Base-by-base conservation (phyloP, 1,284 basidiomycete species). In the Heliocybe sulcata region DNA sequence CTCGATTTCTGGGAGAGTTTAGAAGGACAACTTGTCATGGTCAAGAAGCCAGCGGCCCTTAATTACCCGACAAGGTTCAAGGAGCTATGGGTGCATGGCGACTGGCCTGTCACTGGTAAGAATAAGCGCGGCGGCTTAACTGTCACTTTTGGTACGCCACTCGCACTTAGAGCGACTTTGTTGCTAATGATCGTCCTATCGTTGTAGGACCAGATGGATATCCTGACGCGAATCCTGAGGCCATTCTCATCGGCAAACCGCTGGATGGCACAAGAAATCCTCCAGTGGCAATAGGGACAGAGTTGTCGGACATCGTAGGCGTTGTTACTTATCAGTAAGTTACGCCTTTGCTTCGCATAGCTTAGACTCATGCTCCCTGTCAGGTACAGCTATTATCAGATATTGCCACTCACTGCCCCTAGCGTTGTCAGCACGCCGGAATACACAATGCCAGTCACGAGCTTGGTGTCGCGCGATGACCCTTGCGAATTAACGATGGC, bases 1-100 rank as follows among this genome's bases (percentile, higher is more conserved):
- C 62, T 85, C 47, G 82, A 85, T 61, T 85, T 85, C 62, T 86
- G 82, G 82, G 75, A 81, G 62, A 83, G 80, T 61, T 68, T 85
- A 14, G 79, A 82, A 59, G 82, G 81, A 1, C 76, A 79, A 59
- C 69, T 85, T 1, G 82, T 86, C n/a, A 77, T 73, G 1, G 69
- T 85, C 38, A 75, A 72, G 3, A 70, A 67, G 12, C 82, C 83
- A 1, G 66, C 72, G 8, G 75, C 79, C 1, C 63, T 77, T 6
- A 70, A 74, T 57, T 83, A 83, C 62, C 71, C 74, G 22, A 82
- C 82, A 58, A 67, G 64, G 22, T 83, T 75, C 61, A 77, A 78
- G 2, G 80, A 83, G 50, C 73, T 84, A 47, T 85, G 81, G 81
- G 79, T 80, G 0, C 72, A 79, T 55, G 82, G 82, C 14, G 70